A percentile compares a stretch with the other conserved stretches of the same genome.
These are phyloP conservation scores for Porcisia hertigi DNA, from an alignment of 208 protist species.

Conservation along the genomic window DNA sequence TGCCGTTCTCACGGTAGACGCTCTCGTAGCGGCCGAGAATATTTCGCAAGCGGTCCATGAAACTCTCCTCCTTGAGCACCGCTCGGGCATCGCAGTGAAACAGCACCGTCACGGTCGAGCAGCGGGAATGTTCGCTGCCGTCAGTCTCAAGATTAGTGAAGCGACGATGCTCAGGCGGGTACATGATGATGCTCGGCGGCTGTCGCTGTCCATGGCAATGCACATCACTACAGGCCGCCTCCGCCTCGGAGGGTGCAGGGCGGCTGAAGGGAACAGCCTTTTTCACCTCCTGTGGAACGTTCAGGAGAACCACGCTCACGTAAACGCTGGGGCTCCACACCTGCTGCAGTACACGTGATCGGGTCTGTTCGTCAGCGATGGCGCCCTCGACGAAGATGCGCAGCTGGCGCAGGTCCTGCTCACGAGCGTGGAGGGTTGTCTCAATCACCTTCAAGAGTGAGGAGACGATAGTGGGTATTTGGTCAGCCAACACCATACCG, in stretches of 20 bases:
- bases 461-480: constrained; percentile 62
- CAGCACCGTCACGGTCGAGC: constrained; percentile 53
- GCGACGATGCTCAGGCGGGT: constrained; percentile 40
- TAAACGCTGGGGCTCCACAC: constrained; percentile 73
- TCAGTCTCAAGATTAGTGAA: constrained; percentile 40
- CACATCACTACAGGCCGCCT: neutral
- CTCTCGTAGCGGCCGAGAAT: constrained; percentile 69
- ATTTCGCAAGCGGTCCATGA: constrained; percentile 49
- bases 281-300: constrained; percentile 50
- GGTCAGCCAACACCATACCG: constrained; percentile 71
- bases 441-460: constrained; percentile 67
- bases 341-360: constrained; percentile 45
- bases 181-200: constrained; percentile 30
- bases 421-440: constrained; percentile 63
- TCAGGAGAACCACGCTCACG: constrained; percentile 79
- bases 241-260: neutral
- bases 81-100: constrained; percentile 46
- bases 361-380: constrained; percentile 38
- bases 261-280: constrained; percentile 18
- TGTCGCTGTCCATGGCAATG: neutral
- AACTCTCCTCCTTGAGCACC: constrained; percentile 51
- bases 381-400: constrained; percentile 46
- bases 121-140: constrained; percentile 18
- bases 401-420: constrained; percentile 47
- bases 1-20: constrained; percentile 42